Base-by-base conservation (phyloP, 1,139 yeast species). In the Tardiomyces depauwii region DNA sequence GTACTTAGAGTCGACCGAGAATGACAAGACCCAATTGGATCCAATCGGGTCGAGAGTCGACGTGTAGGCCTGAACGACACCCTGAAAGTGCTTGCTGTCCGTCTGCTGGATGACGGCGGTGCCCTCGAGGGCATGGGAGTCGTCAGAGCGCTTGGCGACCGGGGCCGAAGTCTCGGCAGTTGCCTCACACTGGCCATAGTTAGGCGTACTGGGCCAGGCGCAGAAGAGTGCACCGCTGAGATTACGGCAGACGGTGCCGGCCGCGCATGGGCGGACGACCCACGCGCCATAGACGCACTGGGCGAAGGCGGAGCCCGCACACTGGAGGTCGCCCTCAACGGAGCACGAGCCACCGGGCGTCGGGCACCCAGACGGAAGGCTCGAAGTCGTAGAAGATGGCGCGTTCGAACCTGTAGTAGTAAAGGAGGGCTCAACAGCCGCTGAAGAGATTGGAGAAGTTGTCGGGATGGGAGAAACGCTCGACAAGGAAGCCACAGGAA, bases 201-300 rank as follows among this genome's bases (percentile, higher is more conserved):
- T 18, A 11, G 45, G 40, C 4, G 39, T 23, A 21, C 18, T 33
- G 16, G 53, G 52, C 44, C 45, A 51, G 33, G 50, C 53, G 39
- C 53, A 51, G 47, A 40, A 48, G 9, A 51, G 42, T 4, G 25
- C 28, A 14, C 30, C 44, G 43, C 49, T 47, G 12, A 32, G 41
- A 18, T 30, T 39, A 14, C 42, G 43, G 44, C 51, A 49, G 19
- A 43, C 45, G 11, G 51, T 49, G 19, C 51, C 51, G 16, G 48
- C 45, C 2, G 43, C 51, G 36, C 51, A 49, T 9, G 41, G 39
- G 9, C 49, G 42, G 21, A 45, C 44, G 5, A 49, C 45, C 51
- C 51, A 49, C 13, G 23, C 18, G 25, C 46, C 46, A 41, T 42
- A 40, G 27, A 40, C 43, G 38, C 51, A 49, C 14, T 44, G 42